Base-by-base conservation (phyloP, 257 asterid genomes). In the Solanum chiquidenum region DNA sequence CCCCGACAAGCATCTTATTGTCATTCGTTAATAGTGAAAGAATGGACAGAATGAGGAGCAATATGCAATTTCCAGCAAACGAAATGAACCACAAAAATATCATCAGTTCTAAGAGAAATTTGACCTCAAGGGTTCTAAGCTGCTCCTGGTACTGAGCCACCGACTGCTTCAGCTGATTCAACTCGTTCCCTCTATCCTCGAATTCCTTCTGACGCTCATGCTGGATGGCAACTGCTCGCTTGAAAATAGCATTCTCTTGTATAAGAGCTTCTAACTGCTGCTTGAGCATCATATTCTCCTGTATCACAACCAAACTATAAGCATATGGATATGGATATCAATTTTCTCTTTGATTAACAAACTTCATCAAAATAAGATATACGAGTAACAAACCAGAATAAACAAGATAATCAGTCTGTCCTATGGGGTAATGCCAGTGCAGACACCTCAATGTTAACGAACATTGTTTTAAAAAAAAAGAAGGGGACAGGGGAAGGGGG, bases 61-160 rank as follows among this genome's bases (percentile, higher is more conserved):
- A 77, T 73, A 77, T 40, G 62, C 14, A 7, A 42, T 77, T 76
- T 77, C 84, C 62, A 40, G 37, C 14, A 14, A 40, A 38, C 0
- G 4, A 77, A 80, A 46, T 80, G 29, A 29, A 82, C 86, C 16
- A 46, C 44, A 9, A 29, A 82, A 46, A 31, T 16, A 49, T 82
- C 42, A 29, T 18, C 86, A 49, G 29, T 1, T 49, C 23, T 29
- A 80, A 80, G 69, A 80, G 85, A 38, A 31, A 91, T 73, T 89
- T 90, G 86, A 97, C 99, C 99, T 95, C 98, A 83, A 97, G 99
- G 62, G 95, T 97, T 87, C 97, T 92, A 62, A 95, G 88, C 90
- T 95, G 99, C 92, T 97, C 99, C 92, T 95, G 98, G 90, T 95
- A 95, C 84, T 94, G 98, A 89, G 95, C 88, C 79, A 93, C 95